Base-by-base conservation (phyloP, 2,329 filamentous ascomycete species). In the Pseudohalonectria lignicola region DNA sequence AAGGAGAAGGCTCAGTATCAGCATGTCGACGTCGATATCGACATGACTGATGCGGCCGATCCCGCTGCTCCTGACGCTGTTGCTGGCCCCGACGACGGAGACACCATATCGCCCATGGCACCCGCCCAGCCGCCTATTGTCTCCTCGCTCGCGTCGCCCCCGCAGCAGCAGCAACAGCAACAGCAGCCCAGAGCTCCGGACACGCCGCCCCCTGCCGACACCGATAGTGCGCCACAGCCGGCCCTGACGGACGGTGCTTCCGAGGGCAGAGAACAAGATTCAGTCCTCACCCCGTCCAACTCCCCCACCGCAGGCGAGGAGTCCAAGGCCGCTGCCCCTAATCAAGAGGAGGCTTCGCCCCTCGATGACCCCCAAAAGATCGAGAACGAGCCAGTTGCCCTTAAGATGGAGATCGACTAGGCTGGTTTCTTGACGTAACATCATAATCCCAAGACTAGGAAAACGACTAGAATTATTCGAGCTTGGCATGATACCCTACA, bases 221-320 rank as follows among this genome's bases (percentile, higher is more conserved):
- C 7, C 23, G 23, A 26, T 26, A 26, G 7, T 12, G 23, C 23
- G 7, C 8, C 23, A 26, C 8, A 26, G 23, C n/a, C n/a, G n/a
- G n/a, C n/a, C n/a, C n/a, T n/a, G n/a, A n/a, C n/a, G n/a, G n/a
- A n/a, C n/a, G n/a, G n/a, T n/a, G n/a, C n/a, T n/a, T n/a, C n/a
- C n/a, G n/a, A n/a, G n/a, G n/a, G n/a, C n/a, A n/a, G 23, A 26
- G 23, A 26, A 26, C 8, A 26, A 7, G 23, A 26, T 12, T 26
- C 23, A 7, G n/a, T n/a, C n/a, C n/a, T n/a, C 8, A 40, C 41
- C 10, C 41, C 46, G 2, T 41, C 42, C 32, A 46, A 44, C 1
- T 45, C 44, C 4, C 41, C 40, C 6, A 20, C 36, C 15, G 34
- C n/a, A 33, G 31, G 16, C 10, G 20, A 34, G 13, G 30, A 15